Evolutionary conservation across 257 asterid genomes (phyloP).

Genomic region (Capsicum pubescens): DNA sequence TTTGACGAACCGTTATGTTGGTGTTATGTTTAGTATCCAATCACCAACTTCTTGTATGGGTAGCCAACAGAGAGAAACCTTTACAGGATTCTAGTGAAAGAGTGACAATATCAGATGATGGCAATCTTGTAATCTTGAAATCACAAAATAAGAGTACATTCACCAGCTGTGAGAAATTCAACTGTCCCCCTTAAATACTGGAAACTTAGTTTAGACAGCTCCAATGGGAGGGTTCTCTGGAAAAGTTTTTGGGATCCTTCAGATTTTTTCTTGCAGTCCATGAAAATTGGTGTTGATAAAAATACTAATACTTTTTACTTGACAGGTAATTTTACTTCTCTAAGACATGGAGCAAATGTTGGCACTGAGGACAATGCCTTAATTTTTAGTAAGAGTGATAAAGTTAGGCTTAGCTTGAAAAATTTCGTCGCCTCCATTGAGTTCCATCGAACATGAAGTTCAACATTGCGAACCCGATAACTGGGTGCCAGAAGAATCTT

Average conservation of each 20-base stretch:
- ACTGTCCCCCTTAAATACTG: constrained; percentile 48
- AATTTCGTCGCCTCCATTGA: too few species aligned
- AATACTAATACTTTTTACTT: neutral
- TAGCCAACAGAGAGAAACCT: constrained; percentile 51
- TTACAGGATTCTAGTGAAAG: constrained; percentile 40
- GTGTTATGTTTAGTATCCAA: constrained; percentile 42
- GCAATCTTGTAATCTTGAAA: constrained; percentile 43
- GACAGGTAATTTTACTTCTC: too few species aligned
- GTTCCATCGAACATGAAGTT: constrained; percentile 23
- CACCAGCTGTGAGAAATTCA: constrained; percentile 33
- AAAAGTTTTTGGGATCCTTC: constrained; percentile 47
- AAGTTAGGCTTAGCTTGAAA: too few species aligned
- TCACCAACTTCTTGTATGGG: constrained; percentile 43
- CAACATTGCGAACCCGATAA: constrained; percentile 50
- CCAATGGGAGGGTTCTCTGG: constrained; percentile 41
- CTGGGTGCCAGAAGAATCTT: constrained; percentile 50
- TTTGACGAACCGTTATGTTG: constrained; percentile 43
- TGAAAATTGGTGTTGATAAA: constrained; percentile 34
- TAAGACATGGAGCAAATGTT: too few species aligned
- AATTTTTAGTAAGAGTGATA: too few species aligned
- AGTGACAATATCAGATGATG: constrained; percentile 48
- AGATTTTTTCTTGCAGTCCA: constrained; percentile 33
- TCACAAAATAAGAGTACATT: constrained; percentile 34
- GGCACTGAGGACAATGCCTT: too few species aligned
- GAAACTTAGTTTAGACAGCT: constrained; percentile 48